These are phyloP conservation scores for Leccinum obscurum DNA, from an alignment of 768 basidiomycete species.

Conservation along the genomic window DNA sequence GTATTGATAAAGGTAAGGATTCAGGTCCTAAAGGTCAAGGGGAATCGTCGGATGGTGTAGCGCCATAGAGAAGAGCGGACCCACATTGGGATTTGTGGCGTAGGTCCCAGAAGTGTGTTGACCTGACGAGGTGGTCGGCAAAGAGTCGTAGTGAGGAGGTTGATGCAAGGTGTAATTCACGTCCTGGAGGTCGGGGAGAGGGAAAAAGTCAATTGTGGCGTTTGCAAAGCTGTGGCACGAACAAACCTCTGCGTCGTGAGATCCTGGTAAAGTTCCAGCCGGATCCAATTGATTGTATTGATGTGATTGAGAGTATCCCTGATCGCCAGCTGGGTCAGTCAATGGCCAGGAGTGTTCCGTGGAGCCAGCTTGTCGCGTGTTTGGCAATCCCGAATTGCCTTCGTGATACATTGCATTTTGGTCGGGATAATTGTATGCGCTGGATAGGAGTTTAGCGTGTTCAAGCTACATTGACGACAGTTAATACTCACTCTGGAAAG, in stretches of 20 bases:
- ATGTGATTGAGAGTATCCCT: slow-evolving; percentile 4
- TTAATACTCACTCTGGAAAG: slow-evolving; percentile 16
- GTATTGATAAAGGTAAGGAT: background rate
- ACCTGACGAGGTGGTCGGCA: background rate
- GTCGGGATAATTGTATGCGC: slow-evolving; percentile 4
- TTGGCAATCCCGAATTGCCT: slow-evolving; percentile 3
- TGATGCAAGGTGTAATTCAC: background rate
- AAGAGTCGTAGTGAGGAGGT: background rate
- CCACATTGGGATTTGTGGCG: slow-evolving; percentile 13
- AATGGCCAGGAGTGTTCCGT: slow-evolving; percentile 6
- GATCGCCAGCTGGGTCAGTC: background rate
- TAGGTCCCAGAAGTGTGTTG: background rate
- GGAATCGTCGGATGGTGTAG: background rate
- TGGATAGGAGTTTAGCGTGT: slow-evolving; percentile 7
- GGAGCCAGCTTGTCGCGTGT: background rate
- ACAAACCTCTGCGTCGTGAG: slow-evolving; percentile 9
- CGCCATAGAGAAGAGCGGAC: background rate
- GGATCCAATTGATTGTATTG: slow-evolving; percentile 2
- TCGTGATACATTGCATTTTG: slow-evolving; percentile 3
- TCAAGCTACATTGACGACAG: background rate
- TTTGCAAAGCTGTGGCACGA: slow-evolving; percentile 6
- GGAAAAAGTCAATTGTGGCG: background rate
- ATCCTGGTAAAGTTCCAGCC: slow-evolving; percentile 2
- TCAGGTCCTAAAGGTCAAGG: slow-evolving; percentile 8
- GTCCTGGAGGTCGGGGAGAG: slow-evolving; percentile 11